These are phyloP conservation scores for Cystobasidium sp. DNA, from an alignment of 1,284 basidiomycete genomes.

Conservation along the genomic window DNA sequence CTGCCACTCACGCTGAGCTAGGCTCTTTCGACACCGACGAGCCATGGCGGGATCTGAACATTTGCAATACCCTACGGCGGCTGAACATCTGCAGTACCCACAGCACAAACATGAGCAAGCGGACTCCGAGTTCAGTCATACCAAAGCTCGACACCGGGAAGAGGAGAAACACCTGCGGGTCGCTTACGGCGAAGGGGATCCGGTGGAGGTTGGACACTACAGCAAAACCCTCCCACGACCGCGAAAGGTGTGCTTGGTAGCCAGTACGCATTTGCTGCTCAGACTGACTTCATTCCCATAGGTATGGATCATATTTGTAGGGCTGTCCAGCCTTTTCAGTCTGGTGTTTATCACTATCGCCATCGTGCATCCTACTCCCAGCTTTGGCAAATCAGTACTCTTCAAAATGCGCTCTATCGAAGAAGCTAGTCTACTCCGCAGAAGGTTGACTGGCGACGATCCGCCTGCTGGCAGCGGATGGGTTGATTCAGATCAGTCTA, in stretches of 20 bases:
- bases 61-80: background rate
- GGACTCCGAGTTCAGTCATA: too few relatives aligned
- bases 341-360: slow-evolving; percentile 19
- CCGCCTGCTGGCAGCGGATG: too few relatives aligned
- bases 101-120: background rate
- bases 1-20: background rate
- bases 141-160: too few relatives aligned
- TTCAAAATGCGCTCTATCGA: slow-evolving; percentile 20
- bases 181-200: background rate
- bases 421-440: slow-evolving; percentile 26
- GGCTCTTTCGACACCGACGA: background rate
- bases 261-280: background rate
- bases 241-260: slow-evolving; percentile 14
- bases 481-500: too few relatives aligned
- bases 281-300: background rate
- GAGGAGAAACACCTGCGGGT: background rate
- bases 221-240: background rate
- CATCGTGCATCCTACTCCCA: slow-evolving; percentile 26
- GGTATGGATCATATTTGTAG: slow-evolving; percentile 36
- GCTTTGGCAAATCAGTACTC: slow-evolving; percentile 15
- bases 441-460: background rate
- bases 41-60: background rate
- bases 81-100: background rate
- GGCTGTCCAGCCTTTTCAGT: slow-evolving; percentile 25
- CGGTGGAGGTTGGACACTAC: background rate